Conservation (phyloP, 164 flowering plant species). For the Sedum album region DNA sequence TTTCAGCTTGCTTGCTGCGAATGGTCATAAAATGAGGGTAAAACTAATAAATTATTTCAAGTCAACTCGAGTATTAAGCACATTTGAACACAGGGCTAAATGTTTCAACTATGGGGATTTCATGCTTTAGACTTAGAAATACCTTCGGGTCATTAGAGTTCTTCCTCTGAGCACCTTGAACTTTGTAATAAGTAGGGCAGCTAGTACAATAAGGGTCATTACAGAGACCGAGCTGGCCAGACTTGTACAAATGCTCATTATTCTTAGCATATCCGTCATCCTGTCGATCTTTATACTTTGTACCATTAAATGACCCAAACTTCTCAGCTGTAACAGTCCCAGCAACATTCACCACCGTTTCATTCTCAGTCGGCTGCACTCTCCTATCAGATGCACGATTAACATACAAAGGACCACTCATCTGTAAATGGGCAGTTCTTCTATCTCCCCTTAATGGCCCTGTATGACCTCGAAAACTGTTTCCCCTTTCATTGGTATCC, state of each 20-base stretch:
- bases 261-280: conserved; percentile 23
- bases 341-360: conserved; percentile 10
- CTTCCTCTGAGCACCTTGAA: conserved; percentile 21
- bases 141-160: conserved; percentile 25
- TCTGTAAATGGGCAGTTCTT: conserved; percentile 32
- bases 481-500: conserved; percentile 17
- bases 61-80: too few relatives aligned
- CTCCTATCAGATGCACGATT: conserved; percentile 22
- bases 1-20: too few relatives aligned
- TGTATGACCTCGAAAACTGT: conserved; percentile 38
- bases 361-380: conserved; percentile 16
- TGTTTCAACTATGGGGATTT: not conserved
- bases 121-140: conserved; percentile 46
- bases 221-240: conserved; percentile 82
- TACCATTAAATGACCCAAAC: conserved; percentile 27
- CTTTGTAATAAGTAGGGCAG: conserved; percentile 55
- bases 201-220: conserved; percentile 84
- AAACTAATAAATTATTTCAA: too few relatives aligned
- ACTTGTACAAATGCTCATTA: conserved; percentile 68
- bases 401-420: conserved; percentile 54
- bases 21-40: too few relatives aligned
- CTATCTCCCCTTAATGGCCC: conserved; percentile 59
- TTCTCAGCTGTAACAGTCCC: conserved; percentile 31
- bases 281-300: conserved; percentile 25
- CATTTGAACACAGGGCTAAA: too few relatives aligned